Evolutionary conservation across 768 basidiomycete species (phyloP), one percentile per base, ranked within the genome.

Genomic region (Wakefieldia striispora): DNA sequence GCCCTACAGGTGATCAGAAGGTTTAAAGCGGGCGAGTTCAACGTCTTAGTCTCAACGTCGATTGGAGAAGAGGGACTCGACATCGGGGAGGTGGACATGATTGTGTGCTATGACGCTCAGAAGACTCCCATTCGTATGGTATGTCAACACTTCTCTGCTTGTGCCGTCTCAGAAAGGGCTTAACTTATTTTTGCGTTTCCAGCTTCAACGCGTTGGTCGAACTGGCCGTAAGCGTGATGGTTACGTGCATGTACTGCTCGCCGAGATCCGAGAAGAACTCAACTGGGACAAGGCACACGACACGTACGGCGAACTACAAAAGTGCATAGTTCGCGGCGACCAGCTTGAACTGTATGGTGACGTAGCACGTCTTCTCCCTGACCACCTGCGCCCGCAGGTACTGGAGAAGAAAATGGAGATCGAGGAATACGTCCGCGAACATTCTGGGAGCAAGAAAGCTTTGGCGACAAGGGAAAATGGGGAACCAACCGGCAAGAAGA

Each of bases 11-110:
- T 91, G 27, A 91, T 99, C 61, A 73, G 83, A 50, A 81, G 82
- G 54, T 98, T 99, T 75, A 94, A 94, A 65, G 72, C 70, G 4
- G 93, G 92, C 11, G 84, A 84, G 50, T 92, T 81, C 66, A 99
- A 99, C 58, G 84, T 97, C 33, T 73, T 99, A 11, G 95, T 99
- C 8, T 88, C 95, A 1, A 98, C 97, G 5, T 95, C 89, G 4
- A 92, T 99, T 47, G 97, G 97, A 19, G 97, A 99, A 70, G 97
- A 99, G 68, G 97, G 97, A 49, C 76, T 99, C 16, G 97, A 99
- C 66, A 99, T 99, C 47, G 97, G 97, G 27, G 95, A 97, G 65
- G 86, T 99, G 14, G 97, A 99, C 65, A 75, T 94, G 62, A 95
- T 97, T 48, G 74, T 97, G 41, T 97, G 95, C 61, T 99, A 98